A percentile compares a stretch with the other conserved stretches of the same genome.
Evolutionary conservation across 352 stramenopile genomes (phyloP).

Genomic region (Globisporangium lucens): DNA sequence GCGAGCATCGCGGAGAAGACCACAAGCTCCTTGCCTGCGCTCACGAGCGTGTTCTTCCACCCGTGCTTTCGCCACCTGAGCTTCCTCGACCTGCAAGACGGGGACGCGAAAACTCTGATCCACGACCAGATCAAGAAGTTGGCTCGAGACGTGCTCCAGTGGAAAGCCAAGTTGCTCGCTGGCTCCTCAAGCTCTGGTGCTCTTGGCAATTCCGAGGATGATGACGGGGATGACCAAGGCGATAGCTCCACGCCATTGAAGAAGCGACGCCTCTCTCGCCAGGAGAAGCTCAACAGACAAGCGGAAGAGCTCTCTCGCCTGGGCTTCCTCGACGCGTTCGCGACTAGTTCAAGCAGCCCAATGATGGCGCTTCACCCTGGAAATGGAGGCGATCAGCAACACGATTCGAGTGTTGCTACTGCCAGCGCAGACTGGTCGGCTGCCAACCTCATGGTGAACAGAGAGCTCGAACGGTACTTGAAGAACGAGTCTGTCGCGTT

Average conservation of each 20-base stretch:
- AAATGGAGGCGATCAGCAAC: background rate
- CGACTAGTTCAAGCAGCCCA: background rate
- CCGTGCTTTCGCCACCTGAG: slow-evolving; percentile 25
- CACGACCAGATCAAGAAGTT: slow-evolving; percentile 7
- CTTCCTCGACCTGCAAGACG: slow-evolving; percentile 8
- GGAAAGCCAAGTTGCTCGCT: slow-evolving; percentile 5
- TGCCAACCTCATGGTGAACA: slow-evolving; percentile 1
- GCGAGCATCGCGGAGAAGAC: slow-evolving; percentile 2
- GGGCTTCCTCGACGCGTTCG: slow-evolving; percentile 15
- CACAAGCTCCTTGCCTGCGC: slow-evolving; percentile 1
- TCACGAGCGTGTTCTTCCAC: slow-evolving; percentile 23
- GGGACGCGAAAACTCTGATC: slow-evolving; percentile 2
- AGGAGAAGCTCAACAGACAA: slow-evolving; percentile 17
- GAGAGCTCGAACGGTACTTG: slow-evolving; percentile 22
- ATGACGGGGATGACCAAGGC: background rate
- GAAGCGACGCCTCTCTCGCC: slow-evolving; percentile 14
- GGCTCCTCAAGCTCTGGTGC: background rate
- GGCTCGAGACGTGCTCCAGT: slow-evolving; percentile 11
- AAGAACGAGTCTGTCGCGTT: slow-evolving; percentile 21
- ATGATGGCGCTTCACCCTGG: background rate
- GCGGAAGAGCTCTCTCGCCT: slow-evolving; percentile 17
- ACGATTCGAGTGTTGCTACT: background rate
- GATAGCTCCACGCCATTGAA: slow-evolving; percentile 5
- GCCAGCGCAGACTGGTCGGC: background rate
- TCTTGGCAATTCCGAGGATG: slow-evolving; percentile 1